Evolutionary conservation across 2,329 filamentous ascomycete species (phyloP).

Genomic region (Nemania sp.): DNA sequence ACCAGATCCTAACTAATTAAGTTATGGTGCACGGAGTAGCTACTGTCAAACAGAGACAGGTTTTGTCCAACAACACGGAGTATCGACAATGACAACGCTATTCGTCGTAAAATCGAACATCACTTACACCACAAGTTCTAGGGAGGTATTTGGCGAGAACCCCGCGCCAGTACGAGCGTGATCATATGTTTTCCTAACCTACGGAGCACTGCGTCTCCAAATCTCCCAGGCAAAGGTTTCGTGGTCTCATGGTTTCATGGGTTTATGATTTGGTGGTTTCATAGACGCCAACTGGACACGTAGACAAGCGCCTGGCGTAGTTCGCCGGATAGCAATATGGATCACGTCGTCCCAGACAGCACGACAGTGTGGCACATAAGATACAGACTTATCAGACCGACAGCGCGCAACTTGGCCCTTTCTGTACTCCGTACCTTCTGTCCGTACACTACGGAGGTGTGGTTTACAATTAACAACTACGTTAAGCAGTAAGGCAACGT

Average conservation of each 20-base stretch:
- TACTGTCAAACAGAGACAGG: neutral
- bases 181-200: slow-evolving; percentile 21
- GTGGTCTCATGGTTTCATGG: slow-evolving; percentile 2
- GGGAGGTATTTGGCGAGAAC: neutral
- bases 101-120: too few species aligned
- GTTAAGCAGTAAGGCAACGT: too few species aligned
- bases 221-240: slow-evolving; percentile 15
- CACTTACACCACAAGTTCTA: neutral
- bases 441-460: too few species aligned
- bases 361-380: slow-evolving; percentile 27
- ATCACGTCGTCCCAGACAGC: slow-evolving; percentile 24
- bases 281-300: slow-evolving; percentile 22
- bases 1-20: neutral
- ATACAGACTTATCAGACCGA: slow-evolving; percentile 24
- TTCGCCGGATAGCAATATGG: slow-evolving; percentile 19
- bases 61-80: slow-evolving; percentile 9
- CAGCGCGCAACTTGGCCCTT: slow-evolving; percentile 19
- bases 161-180: slow-evolving; percentile 10
- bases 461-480: too few species aligned
- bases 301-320: slow-evolving; percentile 21
- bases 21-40: neutral
- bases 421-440: neutral
- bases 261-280: neutral
- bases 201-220: slow-evolving; percentile 15
- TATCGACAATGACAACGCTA: slow-evolving; percentile 7